Evolutionary conservation across 306 rosid genomes (phyloP).

Genomic region (Elaeagnus macrophylla): DNA sequence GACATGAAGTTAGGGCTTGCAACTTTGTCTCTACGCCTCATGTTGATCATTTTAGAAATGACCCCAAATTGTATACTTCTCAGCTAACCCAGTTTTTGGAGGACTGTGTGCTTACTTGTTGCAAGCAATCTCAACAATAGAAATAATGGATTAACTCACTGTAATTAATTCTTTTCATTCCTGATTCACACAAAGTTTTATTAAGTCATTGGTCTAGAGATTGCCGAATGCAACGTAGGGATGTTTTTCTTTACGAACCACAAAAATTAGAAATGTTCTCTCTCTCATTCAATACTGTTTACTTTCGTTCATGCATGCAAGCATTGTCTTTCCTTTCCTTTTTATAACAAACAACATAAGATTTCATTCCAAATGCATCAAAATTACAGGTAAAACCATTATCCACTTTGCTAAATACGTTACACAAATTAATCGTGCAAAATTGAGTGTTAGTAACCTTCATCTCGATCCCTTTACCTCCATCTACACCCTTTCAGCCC

Average conservation of each 20-base stretch:
- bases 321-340: no score
- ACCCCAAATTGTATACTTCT: slow-evolving; percentile 68
- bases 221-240: slow-evolving; percentile 8
- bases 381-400: no score
- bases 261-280: no score
- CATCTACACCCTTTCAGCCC: no score
- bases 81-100: slow-evolving; percentile 78
- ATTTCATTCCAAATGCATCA: no score
- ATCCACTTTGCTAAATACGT: no score
- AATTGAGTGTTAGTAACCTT: no score
- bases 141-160: slow-evolving; percentile 1
- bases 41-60: slow-evolving; percentile 92
- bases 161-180: slow-evolving; percentile 9
- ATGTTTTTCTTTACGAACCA: neutral
- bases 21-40: slow-evolving; percentile 89
- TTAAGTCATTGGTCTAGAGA: slow-evolving; percentile 25
- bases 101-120: slow-evolving; percentile 49
- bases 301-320: no score
- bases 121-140: slow-evolving; percentile 33
- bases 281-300: neutral
- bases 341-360: no score
- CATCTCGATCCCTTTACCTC: no score
- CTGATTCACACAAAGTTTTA: slow-evolving; percentile 12
- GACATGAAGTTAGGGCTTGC: slow-evolving; percentile 87
- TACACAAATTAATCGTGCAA: no score